These are phyloP conservation scores for Byssochlamys sp. DNA, from an alignment of 2,329 filamentous ascomycete genomes.

Conservation along the genomic window DNA sequence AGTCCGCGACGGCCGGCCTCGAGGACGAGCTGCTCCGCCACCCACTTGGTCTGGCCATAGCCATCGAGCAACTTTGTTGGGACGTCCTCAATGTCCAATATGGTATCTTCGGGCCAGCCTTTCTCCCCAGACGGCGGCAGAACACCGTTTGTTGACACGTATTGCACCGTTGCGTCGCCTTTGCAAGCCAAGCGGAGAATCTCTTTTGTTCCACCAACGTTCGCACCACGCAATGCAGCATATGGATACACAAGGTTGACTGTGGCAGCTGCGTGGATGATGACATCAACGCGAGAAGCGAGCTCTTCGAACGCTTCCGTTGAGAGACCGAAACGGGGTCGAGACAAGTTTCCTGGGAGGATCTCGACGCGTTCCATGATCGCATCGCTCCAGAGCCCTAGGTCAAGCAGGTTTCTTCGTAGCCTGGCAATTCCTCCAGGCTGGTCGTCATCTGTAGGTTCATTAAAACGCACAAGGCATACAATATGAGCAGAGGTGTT, in stretches of 20 bases:
- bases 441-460: constrained; percentile 54
- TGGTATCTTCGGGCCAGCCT: constrained; percentile 62
- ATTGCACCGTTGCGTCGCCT: constrained; percentile 62
- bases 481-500: constrained; percentile 59
- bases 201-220: constrained; percentile 69
- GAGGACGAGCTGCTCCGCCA: constrained; percentile 63
- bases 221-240: constrained; percentile 62
- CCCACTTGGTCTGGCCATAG: constrained; percentile 75
- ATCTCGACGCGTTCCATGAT: constrained; percentile 71
- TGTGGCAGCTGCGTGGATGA: constrained; percentile 67
- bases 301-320: constrained; percentile 57
- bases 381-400: constrained; percentile 66
- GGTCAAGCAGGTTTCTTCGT: constrained; percentile 65
- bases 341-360: constrained; percentile 61
- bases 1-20: constrained; percentile 61
- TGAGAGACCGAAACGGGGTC: constrained; percentile 58
- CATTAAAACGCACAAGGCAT: constrained; percentile 63
- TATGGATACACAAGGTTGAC: constrained; percentile 78
- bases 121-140: constrained; percentile 55
- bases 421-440: constrained; percentile 62
- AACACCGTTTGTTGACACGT: constrained; percentile 72
- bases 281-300: constrained; percentile 57
- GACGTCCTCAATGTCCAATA: constrained; percentile 59
- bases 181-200: constrained; percentile 61
- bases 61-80: constrained; percentile 60